A percentile compares a stretch with the other conserved stretches of the same genome.
phyloP scores from a whole-genome alignment of 805 yeast species.

The Saccharomycodes ludwigii region DNA sequence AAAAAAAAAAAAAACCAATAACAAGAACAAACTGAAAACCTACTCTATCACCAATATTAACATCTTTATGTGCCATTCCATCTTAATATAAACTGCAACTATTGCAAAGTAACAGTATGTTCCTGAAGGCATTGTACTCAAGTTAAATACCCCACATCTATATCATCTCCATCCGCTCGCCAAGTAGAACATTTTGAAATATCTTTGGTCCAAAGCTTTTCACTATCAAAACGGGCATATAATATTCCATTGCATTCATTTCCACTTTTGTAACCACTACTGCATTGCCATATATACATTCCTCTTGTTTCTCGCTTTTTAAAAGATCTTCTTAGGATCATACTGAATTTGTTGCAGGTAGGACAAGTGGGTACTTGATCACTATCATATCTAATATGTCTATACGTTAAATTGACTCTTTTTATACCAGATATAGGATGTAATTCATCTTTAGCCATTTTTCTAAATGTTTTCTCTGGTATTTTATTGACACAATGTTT shows the following conservation, averaged over 20 bases:
- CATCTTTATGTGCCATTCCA: no score
- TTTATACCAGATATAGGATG: constrained; percentile 38
- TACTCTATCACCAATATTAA: no score
- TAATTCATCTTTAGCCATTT: constrained; percentile 28
- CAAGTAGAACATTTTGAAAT: constrained; percentile 29
- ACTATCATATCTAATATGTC: constrained; percentile 41
- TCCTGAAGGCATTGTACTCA: no score
- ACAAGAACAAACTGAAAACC: no score
- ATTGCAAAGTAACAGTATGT: no score
- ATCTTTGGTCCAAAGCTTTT: constrained; percentile 24
- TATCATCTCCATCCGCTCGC: constrained; percentile 36
- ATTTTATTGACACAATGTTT: constrained; percentile 45
- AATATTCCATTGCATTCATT: constrained; percentile 36
- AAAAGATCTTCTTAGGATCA: constrained; percentile 46
- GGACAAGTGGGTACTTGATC: constrained; percentile 32
- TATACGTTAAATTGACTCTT: constrained; percentile 54
- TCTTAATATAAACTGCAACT: no score
- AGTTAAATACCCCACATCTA: no score
- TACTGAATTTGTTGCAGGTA: constrained; percentile 24
- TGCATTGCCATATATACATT: constrained; percentile 58
- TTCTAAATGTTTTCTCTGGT: constrained; percentile 10
- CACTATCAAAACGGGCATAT: constrained; percentile 35
- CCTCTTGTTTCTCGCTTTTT: constrained; percentile 36
- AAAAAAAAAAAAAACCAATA: no score
- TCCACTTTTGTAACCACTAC: constrained; percentile 10